phyloP scores from a whole-genome alignment of 1,284 basidiomycete species.

The Irpex lacteus region DNA sequence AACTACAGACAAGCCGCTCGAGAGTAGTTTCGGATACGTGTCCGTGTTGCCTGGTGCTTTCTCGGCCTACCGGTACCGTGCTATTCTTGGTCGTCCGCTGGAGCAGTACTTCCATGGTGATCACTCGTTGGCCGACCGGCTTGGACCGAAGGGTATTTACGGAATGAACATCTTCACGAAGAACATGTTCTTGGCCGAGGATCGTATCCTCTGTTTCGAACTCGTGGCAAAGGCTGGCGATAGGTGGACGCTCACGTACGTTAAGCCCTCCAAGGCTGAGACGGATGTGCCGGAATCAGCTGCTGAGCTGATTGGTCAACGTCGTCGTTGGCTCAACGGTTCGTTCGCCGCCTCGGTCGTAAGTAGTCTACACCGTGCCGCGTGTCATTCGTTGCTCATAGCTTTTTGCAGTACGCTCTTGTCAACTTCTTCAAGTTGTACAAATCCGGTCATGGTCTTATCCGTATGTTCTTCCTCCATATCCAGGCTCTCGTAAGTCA shows the following conservation, averaged over 20 bases:
- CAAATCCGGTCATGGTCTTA: slow-evolving; percentile 77
- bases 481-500: slow-evolving; percentile 80
- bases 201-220: slow-evolving; percentile 96
- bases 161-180: slow-evolving; percentile 99
- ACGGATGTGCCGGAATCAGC: slow-evolving; percentile 93
- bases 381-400: slow-evolving; percentile 1
- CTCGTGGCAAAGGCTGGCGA: slow-evolving; percentile 88
- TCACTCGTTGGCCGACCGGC: slow-evolving; percentile 88
- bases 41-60: slow-evolving; percentile 96
- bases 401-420: slow-evolving; percentile 68
- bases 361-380: slow-evolving; percentile 29
- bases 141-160: slow-evolving; percentile 92
- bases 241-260: slow-evolving; percentile 89
- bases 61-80: slow-evolving; percentile 90
- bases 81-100: slow-evolving; percentile 89
- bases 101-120: slow-evolving; percentile 99
- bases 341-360: slow-evolving; percentile 95
- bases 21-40: slow-evolving; percentile 94
- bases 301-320: slow-evolving; percentile 91
- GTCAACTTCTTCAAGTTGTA: slow-evolving; percentile 95
- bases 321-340: slow-evolving; percentile 95
- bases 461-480: slow-evolving; percentile 95
- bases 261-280: slow-evolving; percentile 94
- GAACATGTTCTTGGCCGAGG: slow-evolving; percentile 95
- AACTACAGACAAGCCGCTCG: slow-evolving; percentile 82